Evolutionary conservation across 2,329 filamentous ascomycete genomes (phyloP).

Genomic region (Trichoderma brevicompactum): DNA sequence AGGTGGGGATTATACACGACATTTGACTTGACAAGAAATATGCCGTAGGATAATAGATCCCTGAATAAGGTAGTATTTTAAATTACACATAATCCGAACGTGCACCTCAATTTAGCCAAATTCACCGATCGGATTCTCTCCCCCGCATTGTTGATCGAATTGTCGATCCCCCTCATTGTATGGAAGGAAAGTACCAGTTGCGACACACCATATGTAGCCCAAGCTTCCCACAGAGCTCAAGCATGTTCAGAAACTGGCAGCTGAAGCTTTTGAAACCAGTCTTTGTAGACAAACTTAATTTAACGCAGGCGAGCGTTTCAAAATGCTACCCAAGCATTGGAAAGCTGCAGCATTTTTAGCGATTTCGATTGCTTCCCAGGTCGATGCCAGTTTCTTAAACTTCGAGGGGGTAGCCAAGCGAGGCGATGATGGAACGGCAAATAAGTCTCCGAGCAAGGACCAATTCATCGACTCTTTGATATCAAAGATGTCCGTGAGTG

Average conservation of each 20-base stretch:
- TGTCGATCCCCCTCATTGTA: constrained; percentile 10
- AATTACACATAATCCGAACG: neutral
- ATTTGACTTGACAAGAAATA: constrained; percentile 6
- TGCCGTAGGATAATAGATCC: constrained; percentile 23
- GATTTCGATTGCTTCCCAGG: neutral
- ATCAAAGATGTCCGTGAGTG: constrained; percentile 20
- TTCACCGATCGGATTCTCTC: constrained; percentile 6
- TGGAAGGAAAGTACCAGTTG: neutral
- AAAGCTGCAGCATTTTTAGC: neutral
- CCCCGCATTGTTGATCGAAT: constrained; percentile 18
- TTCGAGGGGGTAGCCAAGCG: neutral
- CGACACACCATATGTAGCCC: neutral
- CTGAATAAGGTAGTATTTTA: constrained; percentile 7
- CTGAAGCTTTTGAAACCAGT: neutral
- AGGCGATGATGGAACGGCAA: neutral
- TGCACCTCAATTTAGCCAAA: constrained; percentile 14
- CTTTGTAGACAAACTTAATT: neutral
- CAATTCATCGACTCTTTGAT: constrained; percentile 23
- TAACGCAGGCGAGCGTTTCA: neutral
- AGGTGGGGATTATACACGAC: neutral
- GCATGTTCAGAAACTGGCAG: neutral
- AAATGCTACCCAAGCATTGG: constrained; percentile 18
- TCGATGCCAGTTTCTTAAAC: constrained; percentile 6
- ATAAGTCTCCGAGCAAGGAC: neutral
- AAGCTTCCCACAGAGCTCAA: neutral